Evolutionary conservation across 2,329 filamentous ascomycete genomes (phyloP), one percentile per base, ranked within the genome.

Genomic region (Mycosphaerella arachidis): DNA sequence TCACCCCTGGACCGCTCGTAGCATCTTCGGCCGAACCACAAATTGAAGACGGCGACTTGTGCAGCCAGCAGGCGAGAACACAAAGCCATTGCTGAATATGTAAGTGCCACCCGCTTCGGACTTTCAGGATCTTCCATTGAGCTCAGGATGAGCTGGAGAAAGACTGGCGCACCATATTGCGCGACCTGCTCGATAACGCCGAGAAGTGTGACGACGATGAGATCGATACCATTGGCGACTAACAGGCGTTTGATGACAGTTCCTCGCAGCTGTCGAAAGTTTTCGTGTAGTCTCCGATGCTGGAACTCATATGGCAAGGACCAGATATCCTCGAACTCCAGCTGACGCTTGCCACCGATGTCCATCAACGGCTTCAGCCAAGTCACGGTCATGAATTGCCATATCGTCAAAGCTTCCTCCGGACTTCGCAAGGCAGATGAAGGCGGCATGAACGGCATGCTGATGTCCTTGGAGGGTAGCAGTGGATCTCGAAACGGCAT

Each of bases 1-100:
- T 96, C 91, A 4, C 92, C 92, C 52, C 92, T 81, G 5, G 88
- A 91, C 59, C 92, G 80, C 73, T 96, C 92, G 67, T 96, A 96
- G 30, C 85, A 85, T 61, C 92, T 86, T 64, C 92, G 84, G n/a
- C 86, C 86, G 70, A 89, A 95, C 92, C 92, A 96, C 0, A 91
- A 77, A 27, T 79, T 84, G 67, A 92, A 84, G 0, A 92, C 85
- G 5, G 81, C 81, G 0, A 84, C 83, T 67, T 93, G 90, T 1
- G 84, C 80, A 8, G 82, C 81, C 6, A 87, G 68, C 1, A 91
- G 74, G 35, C 88, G 82, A 4, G 86, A 75, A 1, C 82, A 68
- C 1, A 92, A 75, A 4, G 84, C 84, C 2, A 90, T 70, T 0
- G 83, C 69, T 1, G 88, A 87, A 70, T 89, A 93, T 0, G 83